These are phyloP conservation scores for Thalassia testudinum DNA, from an alignment of 116 monocot genomes.

Conservation along the genomic window DNA sequence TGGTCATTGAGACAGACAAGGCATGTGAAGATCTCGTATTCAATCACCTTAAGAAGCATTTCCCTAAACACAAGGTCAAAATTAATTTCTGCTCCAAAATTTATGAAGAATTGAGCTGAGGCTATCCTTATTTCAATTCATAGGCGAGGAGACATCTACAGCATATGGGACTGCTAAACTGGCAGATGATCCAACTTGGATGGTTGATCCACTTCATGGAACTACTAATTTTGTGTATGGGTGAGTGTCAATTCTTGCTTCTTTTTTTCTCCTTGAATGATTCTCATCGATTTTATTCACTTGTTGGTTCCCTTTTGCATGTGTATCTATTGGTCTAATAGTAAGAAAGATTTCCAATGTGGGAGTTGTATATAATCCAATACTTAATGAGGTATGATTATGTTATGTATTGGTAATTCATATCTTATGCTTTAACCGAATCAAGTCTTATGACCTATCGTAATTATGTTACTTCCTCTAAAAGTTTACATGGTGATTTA, in stretches of 20 bases:
- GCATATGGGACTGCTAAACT: no score
- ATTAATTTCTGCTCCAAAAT: not conserved
- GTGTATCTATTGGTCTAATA: conserved; percentile 93
- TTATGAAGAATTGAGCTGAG: not conserved
- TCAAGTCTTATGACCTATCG: no score
- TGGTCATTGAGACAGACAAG: conserved; percentile 95
- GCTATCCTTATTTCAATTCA: no score
- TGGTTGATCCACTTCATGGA: conserved; percentile 89
- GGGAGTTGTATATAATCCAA: conserved; percentile 96
- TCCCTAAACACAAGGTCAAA: conserved; percentile 67
- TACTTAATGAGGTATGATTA: no score
- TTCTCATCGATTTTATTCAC: no score
- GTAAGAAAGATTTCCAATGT: conserved; percentile 70
- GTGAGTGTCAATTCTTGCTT: conserved; percentile 13
- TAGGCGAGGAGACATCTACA: no score
- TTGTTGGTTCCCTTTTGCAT: conserved; percentile 83
- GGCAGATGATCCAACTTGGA: no score
- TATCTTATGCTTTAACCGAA: no score
- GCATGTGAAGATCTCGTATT: conserved; percentile 85
- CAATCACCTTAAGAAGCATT: conserved; percentile 63
- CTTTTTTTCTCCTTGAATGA: conserved; percentile 1
- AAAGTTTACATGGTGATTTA: no score
- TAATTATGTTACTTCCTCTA: no score
- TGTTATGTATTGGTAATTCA: no score
- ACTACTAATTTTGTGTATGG: conserved; percentile 93